A percentile compares a stretch with the other conserved stretches of the same genome.
Conservation (phyloP, 2,329 filamentous ascomycete genomes). For the Knoxdaviesia capensis region DNA sequence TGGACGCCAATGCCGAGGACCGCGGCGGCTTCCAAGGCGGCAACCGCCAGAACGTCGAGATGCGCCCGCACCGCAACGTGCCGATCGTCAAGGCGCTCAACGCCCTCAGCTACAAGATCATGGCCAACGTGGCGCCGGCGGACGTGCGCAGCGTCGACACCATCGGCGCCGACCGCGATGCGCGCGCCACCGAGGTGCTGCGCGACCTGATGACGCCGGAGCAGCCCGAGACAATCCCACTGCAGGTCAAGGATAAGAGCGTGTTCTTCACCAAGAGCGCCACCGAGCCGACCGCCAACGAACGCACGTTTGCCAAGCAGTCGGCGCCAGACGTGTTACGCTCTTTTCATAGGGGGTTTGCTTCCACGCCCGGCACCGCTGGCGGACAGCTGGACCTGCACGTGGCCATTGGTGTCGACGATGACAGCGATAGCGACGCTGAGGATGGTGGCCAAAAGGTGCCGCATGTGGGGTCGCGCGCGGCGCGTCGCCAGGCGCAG, state of each 20-base stretch:
- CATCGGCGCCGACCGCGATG: constrained; percentile 45
- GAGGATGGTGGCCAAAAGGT: constrained; percentile 26
- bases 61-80: constrained; percentile 64
- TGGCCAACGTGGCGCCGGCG: constrained; percentile 66
- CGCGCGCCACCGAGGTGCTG: constrained; percentile 55
- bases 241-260: constrained; percentile 77
- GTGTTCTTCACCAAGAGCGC: constrained; percentile 53
- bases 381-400: constrained; percentile 38
- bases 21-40: constrained; percentile 65
- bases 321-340: constrained; percentile 48
- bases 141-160: constrained; percentile 44
- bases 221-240: constrained; percentile 56
- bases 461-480: constrained; percentile 47
- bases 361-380: constrained; percentile 32
- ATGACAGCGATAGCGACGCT: constrained; percentile 49
- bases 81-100: constrained; percentile 83
- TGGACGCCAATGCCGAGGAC: constrained; percentile 90
- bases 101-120: constrained; percentile 77
- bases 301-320: constrained; percentile 43
- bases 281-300: constrained; percentile 22
- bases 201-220: constrained; percentile 60
- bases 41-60: constrained; percentile 76
- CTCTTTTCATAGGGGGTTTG: constrained; percentile 23
- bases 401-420: constrained; percentile 44
- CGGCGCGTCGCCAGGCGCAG: constrained; percentile 42